phyloP scores from a whole-genome alignment of 768 basidiomycete species.

The Termitomyces heimii region DNA sequence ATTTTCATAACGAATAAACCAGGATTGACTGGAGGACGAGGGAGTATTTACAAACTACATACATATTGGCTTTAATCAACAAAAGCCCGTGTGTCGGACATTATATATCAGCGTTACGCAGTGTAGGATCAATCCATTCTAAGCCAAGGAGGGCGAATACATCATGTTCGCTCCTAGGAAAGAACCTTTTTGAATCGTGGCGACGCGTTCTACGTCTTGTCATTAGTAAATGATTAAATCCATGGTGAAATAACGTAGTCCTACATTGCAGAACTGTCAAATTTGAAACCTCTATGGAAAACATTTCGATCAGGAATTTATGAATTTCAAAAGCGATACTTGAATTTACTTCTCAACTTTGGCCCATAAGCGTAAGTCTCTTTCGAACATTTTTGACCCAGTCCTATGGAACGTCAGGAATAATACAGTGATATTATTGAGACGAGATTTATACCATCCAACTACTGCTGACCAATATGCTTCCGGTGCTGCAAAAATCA shows the following conservation, averaged over 20 bases:
- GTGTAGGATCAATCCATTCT: conserved; percentile 61
- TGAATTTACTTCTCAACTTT: conserved; percentile 49
- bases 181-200: conserved; percentile 54
- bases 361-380: conserved; percentile 75
- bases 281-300: conserved; percentile 61
- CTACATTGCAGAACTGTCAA: conserved; percentile 79
- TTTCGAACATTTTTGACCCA: conserved; percentile 86
- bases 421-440: neutral
- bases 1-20: conserved; percentile 50
- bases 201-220: conserved; percentile 44
- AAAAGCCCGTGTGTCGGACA: neutral
- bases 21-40: neutral
- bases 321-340: neutral
- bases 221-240: neutral
- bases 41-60: neutral
- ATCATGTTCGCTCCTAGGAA: conserved; percentile 61
- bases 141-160: conserved; percentile 69
- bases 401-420: conserved; percentile 41
- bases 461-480: conserved; percentile 86
- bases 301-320: neutral
- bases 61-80: neutral
- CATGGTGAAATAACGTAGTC: conserved; percentile 14
- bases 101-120: conserved; percentile 68
- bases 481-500: conserved; percentile 74
- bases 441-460: conserved; percentile 64